Evolutionary conservation across 2,329 filamentous ascomycete genomes (phyloP).

Genomic region (Xylaria sp.): DNA sequence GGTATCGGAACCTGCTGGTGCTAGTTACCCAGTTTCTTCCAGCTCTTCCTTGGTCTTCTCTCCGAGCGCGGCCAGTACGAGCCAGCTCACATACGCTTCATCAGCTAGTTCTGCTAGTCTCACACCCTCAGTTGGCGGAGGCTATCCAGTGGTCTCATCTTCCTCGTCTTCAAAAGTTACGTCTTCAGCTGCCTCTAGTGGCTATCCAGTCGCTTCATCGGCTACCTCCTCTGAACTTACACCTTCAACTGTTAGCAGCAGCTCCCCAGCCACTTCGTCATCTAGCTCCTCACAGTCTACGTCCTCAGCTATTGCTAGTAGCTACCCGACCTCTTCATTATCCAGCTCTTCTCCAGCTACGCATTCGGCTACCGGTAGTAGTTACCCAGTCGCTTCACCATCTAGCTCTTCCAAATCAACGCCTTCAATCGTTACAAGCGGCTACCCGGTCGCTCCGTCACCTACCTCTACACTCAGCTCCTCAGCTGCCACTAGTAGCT

Average conservation of each 20-base stretch:
- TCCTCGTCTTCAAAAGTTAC: background rate
- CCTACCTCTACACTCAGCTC: background rate
- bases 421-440: slow-evolving; percentile 9
- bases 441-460: slow-evolving; percentile 35
- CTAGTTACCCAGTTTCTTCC: background rate
- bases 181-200: background rate
- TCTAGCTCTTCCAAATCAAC: background rate
- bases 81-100: slow-evolving; percentile 12
- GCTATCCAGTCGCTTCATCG: slow-evolving; percentile 14
- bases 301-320: background rate
- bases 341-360: background rate
- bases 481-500: slow-evolving; percentile 15
- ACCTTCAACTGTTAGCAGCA: slow-evolving; percentile 9
- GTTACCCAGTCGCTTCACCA: slow-evolving; percentile 12
- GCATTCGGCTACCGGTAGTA: background rate
- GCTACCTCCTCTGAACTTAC: background rate
- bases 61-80: background rate
- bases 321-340: slow-evolving; percentile 13
- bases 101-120: background rate
- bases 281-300: background rate
- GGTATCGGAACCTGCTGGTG: background rate
- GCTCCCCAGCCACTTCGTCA: slow-evolving; percentile 35
- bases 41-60: slow-evolving; percentile 4
- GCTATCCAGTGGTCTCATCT: slow-evolving; percentile 17
- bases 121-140: background rate